Percentiles rank a stretch among this genome's conserved stretches.
Evolutionary conservation across 225 moss, liverwort and hornwort genomes (phyloP).

Genomic region (Physcomitrium patens): DNA sequence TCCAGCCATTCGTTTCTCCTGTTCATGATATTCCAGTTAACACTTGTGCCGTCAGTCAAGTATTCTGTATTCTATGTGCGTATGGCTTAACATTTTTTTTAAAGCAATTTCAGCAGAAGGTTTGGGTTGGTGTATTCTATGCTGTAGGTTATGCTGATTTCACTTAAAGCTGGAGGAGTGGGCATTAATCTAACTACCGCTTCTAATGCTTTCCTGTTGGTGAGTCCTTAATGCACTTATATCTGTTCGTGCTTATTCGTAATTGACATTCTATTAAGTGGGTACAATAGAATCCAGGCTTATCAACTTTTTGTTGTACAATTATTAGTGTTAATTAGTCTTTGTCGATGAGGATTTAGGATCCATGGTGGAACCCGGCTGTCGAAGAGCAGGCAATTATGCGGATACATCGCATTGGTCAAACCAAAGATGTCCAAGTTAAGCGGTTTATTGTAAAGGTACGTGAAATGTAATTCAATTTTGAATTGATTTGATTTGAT

Average conservation of each 20-base stretch:
- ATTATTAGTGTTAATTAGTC: not conserved
- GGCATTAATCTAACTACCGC: conserved; percentile 89
- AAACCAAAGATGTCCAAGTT: conserved; percentile 71
- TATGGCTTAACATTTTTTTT: not conserved
- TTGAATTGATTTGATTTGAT: too few relatives aligned
- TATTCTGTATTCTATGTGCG: not conserved
- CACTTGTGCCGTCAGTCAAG: not conserved
- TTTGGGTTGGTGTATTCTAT: conserved; percentile 21
- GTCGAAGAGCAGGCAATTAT: conserved; percentile 96
- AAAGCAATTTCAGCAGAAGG: too few relatives aligned
- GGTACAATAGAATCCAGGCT: not conserved
- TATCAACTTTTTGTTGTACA: not conserved
- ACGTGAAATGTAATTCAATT: conserved; percentile 1
- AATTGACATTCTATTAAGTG: too few relatives aligned
- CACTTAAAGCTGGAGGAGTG: conserved; percentile 89
- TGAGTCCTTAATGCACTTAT: conserved; percentile 29
- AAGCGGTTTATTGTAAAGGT: conserved; percentile 90
- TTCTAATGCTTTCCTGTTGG: conserved; percentile 88
- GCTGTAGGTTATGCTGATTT: conserved; percentile 85
- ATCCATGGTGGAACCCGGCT: conserved; percentile 98
- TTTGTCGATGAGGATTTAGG: conserved; percentile 41
- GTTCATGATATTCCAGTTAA: not conserved
- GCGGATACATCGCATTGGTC: conserved; percentile 94
- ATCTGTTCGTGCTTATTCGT: too few relatives aligned
- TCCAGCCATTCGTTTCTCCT: not conserved